Evolutionary conservation across 2,329 filamentous ascomycete genomes (phyloP), one percentile per base, ranked within the genome.

Genomic region (Escovopsis sp.): DNA sequence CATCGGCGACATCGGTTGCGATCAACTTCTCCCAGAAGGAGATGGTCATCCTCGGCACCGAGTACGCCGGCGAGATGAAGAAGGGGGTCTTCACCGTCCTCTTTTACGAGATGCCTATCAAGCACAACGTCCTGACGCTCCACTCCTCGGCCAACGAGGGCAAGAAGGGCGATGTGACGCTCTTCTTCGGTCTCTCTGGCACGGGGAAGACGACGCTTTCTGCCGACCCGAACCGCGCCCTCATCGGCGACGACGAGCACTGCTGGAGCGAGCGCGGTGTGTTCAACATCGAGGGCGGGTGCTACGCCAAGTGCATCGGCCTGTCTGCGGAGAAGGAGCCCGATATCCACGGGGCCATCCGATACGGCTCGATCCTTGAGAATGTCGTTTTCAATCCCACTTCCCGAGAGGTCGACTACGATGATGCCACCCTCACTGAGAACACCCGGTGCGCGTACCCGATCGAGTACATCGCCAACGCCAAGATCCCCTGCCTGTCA

Each of bases 21-120:
- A 92, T 98, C 70, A 98, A 98, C 77, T 98, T 98, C 53, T 82
- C 81, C 56, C 87, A 94, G 57, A 94, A 94, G 79, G 90, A 98
- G 73, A 98, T 98, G 90, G 90, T 98, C 49, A 98, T 98, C 58
- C 78, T 98, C 39, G 90, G 90, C 60, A 98, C 90, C 26, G 90
- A 98, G 68, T 98, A 98, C 56, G 90, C 90, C 39, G 88, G 88
- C 52, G 52, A 58, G 49, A 58, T 58, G 56, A 94, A 94, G 70
- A 94, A 94, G 71, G 87, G 90, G 50, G 75, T 98, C 61, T 98
- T 98, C 73, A 98, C 90, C 33, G 86, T 98, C 34, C 78, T 98
- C 58, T 98, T 94, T 75, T 98, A 96, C 70, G 90, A 98, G 71
- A 98, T 96, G 87, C 90, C 90, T 42, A 84, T 98, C 57, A 94